phyloP scores from a whole-genome alignment of 1,284 basidiomycete species.

The Naganishia sp. region DNA sequence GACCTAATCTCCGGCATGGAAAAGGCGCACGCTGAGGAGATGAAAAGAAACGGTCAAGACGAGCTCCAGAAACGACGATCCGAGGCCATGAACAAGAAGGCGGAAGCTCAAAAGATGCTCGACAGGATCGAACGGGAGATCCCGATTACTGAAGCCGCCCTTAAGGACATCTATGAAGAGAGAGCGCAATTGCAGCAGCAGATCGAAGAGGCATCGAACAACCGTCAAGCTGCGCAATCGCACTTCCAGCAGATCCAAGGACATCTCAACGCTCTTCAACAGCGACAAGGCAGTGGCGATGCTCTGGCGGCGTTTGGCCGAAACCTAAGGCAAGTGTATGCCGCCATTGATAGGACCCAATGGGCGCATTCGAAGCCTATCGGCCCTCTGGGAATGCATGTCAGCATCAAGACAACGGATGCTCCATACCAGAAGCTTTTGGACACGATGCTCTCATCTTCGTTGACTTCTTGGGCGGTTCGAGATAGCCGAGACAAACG shows the following conservation, averaged over 20 bases:
- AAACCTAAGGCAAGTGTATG: slow-evolving; percentile 55
- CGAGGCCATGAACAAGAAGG: slow-evolving; percentile 34
- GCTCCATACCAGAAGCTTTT: slow-evolving; percentile 68
- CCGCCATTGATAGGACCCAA: slow-evolving; percentile 59
- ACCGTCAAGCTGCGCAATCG: slow-evolving; percentile 31
- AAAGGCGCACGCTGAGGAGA: slow-evolving; percentile 30
- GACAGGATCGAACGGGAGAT: slow-evolving; percentile 26
- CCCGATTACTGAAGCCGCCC: slow-evolving; percentile 23
- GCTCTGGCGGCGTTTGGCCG: slow-evolving; percentile 59
- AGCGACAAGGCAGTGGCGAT: slow-evolving; percentile 60
- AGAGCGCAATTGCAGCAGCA: slow-evolving; percentile 51
- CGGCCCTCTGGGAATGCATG: slow-evolving; percentile 80
- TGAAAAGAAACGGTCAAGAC: slow-evolving; percentile 45
- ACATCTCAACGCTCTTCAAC: slow-evolving; percentile 50
- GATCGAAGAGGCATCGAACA: slow-evolving; percentile 18
- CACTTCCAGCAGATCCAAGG: slow-evolving; percentile 30
- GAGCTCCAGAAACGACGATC: slow-evolving; percentile 58
- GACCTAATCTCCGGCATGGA: slow-evolving; percentile 43
- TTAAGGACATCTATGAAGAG: slow-evolving; percentile 55
- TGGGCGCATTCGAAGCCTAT: slow-evolving; percentile 75
- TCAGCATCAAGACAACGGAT: slow-evolving; percentile 68
- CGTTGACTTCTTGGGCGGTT: slow-evolving; percentile 75
- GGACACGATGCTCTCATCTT: slow-evolving; percentile 64
- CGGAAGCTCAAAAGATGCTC: slow-evolving; percentile 4
- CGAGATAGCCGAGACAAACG: slow-evolving; percentile 69